Percentiles rank a stretch among this genome's conserved stretches.
phyloP scores from a whole-genome alignment of 1,284 basidiomycete genomes.

The Schizopora paradoxa region DNA sequence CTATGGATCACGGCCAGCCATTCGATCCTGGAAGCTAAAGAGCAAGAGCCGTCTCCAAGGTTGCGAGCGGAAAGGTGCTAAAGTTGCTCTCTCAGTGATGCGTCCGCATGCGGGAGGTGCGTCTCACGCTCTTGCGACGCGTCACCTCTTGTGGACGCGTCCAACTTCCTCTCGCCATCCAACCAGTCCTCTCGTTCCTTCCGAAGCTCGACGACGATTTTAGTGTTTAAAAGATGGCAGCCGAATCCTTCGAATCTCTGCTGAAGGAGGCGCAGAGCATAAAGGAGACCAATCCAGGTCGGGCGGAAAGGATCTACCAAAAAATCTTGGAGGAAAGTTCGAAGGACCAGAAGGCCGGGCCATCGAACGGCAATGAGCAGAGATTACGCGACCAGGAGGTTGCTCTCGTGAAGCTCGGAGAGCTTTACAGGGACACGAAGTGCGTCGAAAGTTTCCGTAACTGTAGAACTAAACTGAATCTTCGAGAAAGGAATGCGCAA shows the following conservation, averaged over 20 bases:
- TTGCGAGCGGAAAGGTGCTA: too few relatives aligned
- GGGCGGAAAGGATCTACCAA: conserved; percentile 66
- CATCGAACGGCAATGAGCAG: conserved; percentile 42
- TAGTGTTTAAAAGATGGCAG: conserved; percentile 25
- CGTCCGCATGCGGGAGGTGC: too few relatives aligned
- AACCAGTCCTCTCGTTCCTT: too few relatives aligned
- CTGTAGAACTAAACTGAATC: background rate
- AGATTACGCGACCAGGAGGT: conserved; percentile 78
- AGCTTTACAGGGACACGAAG: conserved; percentile 85
- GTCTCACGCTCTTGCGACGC: too few relatives aligned
- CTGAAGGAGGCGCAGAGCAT: conserved; percentile 47
- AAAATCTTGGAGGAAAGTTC: conserved; percentile 44
- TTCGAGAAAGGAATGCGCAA: conserved; percentile 62
- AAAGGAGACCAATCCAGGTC: conserved; percentile 38
- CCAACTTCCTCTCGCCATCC: too few relatives aligned
- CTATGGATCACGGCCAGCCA: too few relatives aligned
- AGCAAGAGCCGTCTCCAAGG: too few relatives aligned
- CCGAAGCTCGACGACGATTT: too few relatives aligned
- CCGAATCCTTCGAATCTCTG: conserved; percentile 38
- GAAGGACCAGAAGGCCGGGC: conserved; percentile 25
- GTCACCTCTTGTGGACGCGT: too few relatives aligned
- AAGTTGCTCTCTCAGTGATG: too few relatives aligned
- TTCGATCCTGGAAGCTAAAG: too few relatives aligned
- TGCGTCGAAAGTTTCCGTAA: conserved; percentile 33
- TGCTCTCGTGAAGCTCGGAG: conserved; percentile 83